A percentile compares a stretch with the other conserved stretches of the same genome.
Evolutionary conservation across 345 rosid genomes (phyloP).

Genomic region (Camelina neglecta): DNA sequence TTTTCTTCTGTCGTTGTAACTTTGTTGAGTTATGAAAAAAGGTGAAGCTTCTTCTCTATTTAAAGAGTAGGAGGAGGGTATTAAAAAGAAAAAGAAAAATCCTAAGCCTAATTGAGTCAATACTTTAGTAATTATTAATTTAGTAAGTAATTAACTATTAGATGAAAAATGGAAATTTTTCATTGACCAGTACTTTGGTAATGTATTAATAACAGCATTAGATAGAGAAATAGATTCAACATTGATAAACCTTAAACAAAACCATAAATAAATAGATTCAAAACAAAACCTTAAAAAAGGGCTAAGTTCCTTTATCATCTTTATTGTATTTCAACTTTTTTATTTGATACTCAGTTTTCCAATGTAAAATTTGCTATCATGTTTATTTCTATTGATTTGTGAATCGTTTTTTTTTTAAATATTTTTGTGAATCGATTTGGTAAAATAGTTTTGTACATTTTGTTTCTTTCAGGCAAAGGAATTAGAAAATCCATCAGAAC

Average conservation of each 20-base stretch:
- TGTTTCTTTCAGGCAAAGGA: conserved; percentile 16
- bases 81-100: too few species aligned
- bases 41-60: too few species aligned
- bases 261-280: background rate
- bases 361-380: conserved; percentile 3
- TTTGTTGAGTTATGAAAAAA: too few species aligned
- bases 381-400: background rate
- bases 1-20: too few species aligned
- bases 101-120: too few species aligned
- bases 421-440: background rate
- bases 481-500: background rate
- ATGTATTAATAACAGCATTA: too few species aligned
- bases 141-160: too few species aligned
- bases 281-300: background rate
- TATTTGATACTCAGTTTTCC: conserved; percentile 29
- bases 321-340: conserved; percentile 1
- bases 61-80: too few species aligned
- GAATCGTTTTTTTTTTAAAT: too few species aligned
- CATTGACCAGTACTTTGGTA: too few species aligned
- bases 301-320: conserved; percentile 9
- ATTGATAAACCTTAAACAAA: conserved; percentile 2
- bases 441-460: background rate
- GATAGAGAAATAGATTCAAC: conserved; percentile 17
- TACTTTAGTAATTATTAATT: too few species aligned
- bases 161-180: too few species aligned